phyloP scores from a whole-genome alignment of 768 basidiomycete species.

The Russula virescens region DNA sequence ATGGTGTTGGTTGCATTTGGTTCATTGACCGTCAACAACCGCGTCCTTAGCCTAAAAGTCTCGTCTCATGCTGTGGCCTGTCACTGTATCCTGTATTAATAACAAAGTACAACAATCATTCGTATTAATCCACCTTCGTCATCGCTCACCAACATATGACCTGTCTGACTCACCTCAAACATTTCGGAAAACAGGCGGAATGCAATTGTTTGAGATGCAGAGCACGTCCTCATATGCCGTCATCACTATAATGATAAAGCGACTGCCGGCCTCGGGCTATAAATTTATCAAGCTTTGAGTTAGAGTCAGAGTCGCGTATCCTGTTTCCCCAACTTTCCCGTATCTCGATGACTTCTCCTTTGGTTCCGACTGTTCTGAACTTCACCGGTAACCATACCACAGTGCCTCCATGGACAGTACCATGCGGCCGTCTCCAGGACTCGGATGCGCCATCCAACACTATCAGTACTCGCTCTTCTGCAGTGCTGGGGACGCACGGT shows the following conservation, averaged over 20 bases:
- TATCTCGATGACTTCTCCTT: background rate
- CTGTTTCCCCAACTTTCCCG: background rate
- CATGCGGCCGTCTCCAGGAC: background rate
- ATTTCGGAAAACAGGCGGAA: background rate
- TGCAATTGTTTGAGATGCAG: too few species aligned
- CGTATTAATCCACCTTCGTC: background rate
- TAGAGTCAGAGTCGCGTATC: background rate
- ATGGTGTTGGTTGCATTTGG: too few species aligned
- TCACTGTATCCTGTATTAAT: background rate
- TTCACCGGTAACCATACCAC: background rate
- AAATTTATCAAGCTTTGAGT: background rate
- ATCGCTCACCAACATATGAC: background rate
- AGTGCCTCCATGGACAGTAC: background rate
- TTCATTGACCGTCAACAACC: too few species aligned
- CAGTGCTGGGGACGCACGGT: background rate
- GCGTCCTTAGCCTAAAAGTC: too few species aligned
- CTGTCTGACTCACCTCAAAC: background rate
- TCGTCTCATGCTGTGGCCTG: too few species aligned
- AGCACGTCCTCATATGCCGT: too few species aligned
- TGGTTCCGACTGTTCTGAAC: constrained; percentile 9
- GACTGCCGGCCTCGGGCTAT: background rate
- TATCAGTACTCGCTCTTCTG: background rate
- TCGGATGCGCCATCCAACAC: background rate
- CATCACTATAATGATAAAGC: too few species aligned
- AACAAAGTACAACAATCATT: background rate